Percentiles rank a stretch among this genome's conserved stretches.
These are phyloP conservation scores for Pseudogymnoascus sp. DNA, from an alignment of 2,329 filamentous ascomycete species.

Conservation along the genomic window DNA sequence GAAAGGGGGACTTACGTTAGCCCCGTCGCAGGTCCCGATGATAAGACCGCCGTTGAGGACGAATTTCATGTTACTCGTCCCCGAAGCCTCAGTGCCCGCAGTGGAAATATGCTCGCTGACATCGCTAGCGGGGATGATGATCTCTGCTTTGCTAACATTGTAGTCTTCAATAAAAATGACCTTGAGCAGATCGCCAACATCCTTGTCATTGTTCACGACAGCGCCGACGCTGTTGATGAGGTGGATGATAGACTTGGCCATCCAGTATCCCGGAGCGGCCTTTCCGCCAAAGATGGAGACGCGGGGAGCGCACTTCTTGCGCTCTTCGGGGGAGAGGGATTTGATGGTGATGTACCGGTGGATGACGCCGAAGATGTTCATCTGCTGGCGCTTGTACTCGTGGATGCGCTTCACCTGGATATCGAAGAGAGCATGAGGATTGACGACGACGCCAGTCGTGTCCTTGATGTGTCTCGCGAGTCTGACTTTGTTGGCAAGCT, in stretches of 20 bases:
- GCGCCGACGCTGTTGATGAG: constrained; percentile 85
- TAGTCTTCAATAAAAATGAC: constrained; percentile 97
- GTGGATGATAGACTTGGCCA: constrained; percentile 98
- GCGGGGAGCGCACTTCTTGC: constrained; percentile 76
- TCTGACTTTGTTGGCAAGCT: constrained; percentile 88
- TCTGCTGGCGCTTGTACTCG: constrained; percentile 97
- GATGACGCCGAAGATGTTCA: constrained; percentile 98
- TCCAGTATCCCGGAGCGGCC: constrained; percentile 97
- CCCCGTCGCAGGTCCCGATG: constrained; percentile 95
- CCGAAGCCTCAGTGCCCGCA: constrained; percentile 82
- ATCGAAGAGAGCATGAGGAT: constrained; percentile 84
- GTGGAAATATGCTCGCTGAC: constrained; percentile 98
- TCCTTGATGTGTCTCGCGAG: constrained; percentile 87
- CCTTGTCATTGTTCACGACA: constrained; percentile 85
- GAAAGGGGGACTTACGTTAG: constrained; percentile 62
- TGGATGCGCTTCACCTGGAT: constrained; percentile 99
- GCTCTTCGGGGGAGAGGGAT: constrained; percentile 70
- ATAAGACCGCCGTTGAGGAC: constrained; percentile 94
- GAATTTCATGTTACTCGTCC: constrained; percentile 99
- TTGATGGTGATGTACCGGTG: constrained; percentile 89
- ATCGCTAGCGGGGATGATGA: constrained; percentile 89
- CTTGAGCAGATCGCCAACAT: constrained; percentile 90
- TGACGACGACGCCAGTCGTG: constrained; percentile 70
- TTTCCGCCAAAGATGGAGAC: constrained; percentile 98
- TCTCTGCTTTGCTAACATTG: constrained; percentile 98